Base-by-base conservation (phyloP, 2,329 filamentous ascomycete species). In the Aspergillus hortae region DNA sequence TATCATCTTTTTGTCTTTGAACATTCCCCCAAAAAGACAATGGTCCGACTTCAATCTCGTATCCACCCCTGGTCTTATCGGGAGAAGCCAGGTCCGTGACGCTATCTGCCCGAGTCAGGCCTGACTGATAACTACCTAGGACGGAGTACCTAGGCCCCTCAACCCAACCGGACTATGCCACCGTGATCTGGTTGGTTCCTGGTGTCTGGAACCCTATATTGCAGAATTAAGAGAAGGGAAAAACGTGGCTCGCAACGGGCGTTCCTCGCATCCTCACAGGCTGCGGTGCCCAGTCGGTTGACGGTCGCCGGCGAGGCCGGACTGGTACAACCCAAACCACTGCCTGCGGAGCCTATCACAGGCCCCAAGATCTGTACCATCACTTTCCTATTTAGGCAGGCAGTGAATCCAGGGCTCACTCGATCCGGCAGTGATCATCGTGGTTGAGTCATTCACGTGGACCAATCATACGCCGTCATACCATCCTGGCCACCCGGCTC, bases 381-480 rank as follows among this genome's bases (percentile, higher is more conserved):
- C 44, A 52, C 46, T 42, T 55, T 55, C 49, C 50, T 33, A n/a
- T 35, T 49, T 38, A 14, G 45, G 53, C 23, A 52, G 23, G 17
- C 32, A 40, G 33, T 19, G 27, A 46, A 46, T 42, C 36, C 41
- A 46, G 42, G 32, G 40, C 33, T 49, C 50, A 46, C 36, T 32
- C 30, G 49, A 54, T 49, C 48, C 36, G 51, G 54, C 46, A 56
- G 46, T 33, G 54, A 56, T 56, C 51, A 48, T 46, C 38, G 36
- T 46, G 42, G 35, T 56, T 56, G 54, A 54, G 47, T 56, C 51
- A 56, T 56, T 51, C 46, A 23, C n/a, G 17, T 43, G 46, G 9
- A 35, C 50, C 41, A 36, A 38, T 17, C 35, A 38, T 11, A 30
- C 27, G 27, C 27, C 27, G 6, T 48, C 21, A 48, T 41, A 23